These are phyloP conservation scores for Tillandsia leiboldiana DNA, from an alignment of 176 grass and related monocot species.

Conservation along the genomic window DNA sequence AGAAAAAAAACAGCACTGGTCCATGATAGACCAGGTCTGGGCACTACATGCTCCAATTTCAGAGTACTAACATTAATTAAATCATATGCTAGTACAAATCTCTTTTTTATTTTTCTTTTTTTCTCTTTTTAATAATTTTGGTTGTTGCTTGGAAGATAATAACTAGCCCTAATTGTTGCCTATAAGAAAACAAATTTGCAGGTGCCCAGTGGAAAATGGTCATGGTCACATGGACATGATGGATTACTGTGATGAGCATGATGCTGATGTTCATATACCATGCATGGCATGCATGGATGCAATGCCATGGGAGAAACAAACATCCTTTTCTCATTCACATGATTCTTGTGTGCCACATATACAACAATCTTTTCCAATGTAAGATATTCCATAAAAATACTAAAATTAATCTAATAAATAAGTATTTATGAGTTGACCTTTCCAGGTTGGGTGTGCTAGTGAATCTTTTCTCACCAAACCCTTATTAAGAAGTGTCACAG, in stretches of 20 bases:
- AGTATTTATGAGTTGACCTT: slow-evolving; percentile 4
- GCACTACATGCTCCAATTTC: no score
- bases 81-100: no score
- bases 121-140: no score
- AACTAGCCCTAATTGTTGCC: no score
- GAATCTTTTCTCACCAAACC: slow-evolving; percentile 5
- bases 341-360: background rate
- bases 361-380: background rate
- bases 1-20: no score
- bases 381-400: background rate
- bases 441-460: slow-evolving; percentile 1
- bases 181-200: no score
- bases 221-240: no score
- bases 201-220: no score
- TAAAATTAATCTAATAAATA: background rate
- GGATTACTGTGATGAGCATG: background rate
- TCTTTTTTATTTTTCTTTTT: no score
- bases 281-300: background rate
- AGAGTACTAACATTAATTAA: no score
- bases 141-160: no score
- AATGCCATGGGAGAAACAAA: background rate
- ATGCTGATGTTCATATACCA: background rate
- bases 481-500: background rate
- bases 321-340: background rate
- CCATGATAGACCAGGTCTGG: no score